phyloP scores from a whole-genome alignment of 306 rosid species.

The barrel medic (Medicago truncatula) region MtrunA17r5.0-ANR NC_053046.1:41300501-41301000 shows the following conservation, averaged over 20 bases:
- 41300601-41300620: slow-evolving; percentile 12
- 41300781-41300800: not conserved
- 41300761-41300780: not conserved
- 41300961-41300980: slow-evolving; percentile 96
- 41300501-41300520: not conserved
- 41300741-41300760: not conserved
- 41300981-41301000: slow-evolving; percentile 54
- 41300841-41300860: slow-evolving; percentile 8
- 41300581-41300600: not conserved
- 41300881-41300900: slow-evolving; percentile 42
- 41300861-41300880: slow-evolving; percentile 18
- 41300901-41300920: slow-evolving; percentile 81
- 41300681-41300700: not conserved
- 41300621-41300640: not conserved
- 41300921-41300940: slow-evolving; percentile 83
- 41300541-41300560: slow-evolving; percentile 20
- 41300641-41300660: not conserved
- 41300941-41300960: slow-evolving; percentile 91
- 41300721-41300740: not conserved
- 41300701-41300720: not conserved
- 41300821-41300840: not conserved
- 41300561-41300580: slow-evolving; percentile 25
- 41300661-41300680: slow-evolving; percentile 6
- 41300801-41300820: not conserved
- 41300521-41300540: not conserved